Base-by-base conservation (phyloP, 805 yeast species). In the Ogataea polymorpha region DNA sequence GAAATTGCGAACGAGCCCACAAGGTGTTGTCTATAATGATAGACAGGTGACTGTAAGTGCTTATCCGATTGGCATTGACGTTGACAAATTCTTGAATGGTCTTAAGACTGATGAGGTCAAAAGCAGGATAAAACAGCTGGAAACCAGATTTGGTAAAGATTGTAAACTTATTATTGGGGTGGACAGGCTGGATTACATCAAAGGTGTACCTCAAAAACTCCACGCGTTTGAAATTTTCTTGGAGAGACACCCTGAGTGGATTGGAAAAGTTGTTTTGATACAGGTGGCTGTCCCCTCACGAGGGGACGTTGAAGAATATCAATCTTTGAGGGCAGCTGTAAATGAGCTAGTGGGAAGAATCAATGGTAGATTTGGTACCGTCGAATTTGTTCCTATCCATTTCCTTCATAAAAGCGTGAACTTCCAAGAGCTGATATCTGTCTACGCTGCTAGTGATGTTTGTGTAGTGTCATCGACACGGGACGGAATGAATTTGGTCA, bases 61-160 rank as follows among this genome's bases (percentile, higher is more conserved):
- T 0, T 91, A 90, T 75, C 99, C 99, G n/a, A 93, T 93, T 51
- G 99, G 99, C 43, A 93, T 93, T 45, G 99, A 93, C 58, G 96
- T 89, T 16, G 96, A 88, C 44, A 87, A 86, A 51, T 93, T 93
- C 62, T 67, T 83, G 12, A 85, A 80, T 16, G 98, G 96, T 0
- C 64, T 93, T 51, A 70, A 79, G 49, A 73, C 75, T 45, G 74
- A 70, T 1, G 55, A 67, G 4, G 97, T 90, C 4, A 71, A 76
- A 32, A 62, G 75, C 20, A 74, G 99, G 53, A 79, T 91, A 44
- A 54, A 65, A 24, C 77, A 76, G 42, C 68, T 93, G 44, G 77
- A 71, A 44, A 28, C 71, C 37, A 72, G 75, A 49, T 84, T 85
- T 54, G 87, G 86, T 49, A 66, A 75, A 35, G 93, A 81, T 51